Percentiles rank a stretch among this genome's conserved stretches.
Evolutionary conservation across 2,329 filamentous ascomycete species (phyloP).

Genomic region (Exophiala dermatitidis): DNA sequence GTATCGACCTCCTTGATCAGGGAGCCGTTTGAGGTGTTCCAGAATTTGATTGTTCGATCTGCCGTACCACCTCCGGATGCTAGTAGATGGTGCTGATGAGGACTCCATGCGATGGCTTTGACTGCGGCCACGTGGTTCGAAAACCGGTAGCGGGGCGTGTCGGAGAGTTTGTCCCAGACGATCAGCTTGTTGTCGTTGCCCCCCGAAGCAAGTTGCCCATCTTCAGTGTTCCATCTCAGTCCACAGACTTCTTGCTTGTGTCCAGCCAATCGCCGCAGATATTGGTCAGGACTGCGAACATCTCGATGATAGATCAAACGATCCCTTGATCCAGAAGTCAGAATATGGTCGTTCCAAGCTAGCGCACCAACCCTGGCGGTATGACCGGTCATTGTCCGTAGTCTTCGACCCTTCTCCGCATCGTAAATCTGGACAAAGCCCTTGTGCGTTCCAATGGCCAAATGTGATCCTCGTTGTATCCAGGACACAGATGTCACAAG

Average conservation of each 20-base stretch:
- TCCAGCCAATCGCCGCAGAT: constrained; percentile 75
- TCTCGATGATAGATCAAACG: constrained; percentile 92
- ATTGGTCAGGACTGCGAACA: constrained; percentile 86
- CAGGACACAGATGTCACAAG: constrained; percentile 94
- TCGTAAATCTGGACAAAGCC: constrained; percentile 97
- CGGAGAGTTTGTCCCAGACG: constrained; percentile 95
- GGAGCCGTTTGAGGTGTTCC: constrained; percentile 82
- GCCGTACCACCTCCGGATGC: constrained; percentile 93
- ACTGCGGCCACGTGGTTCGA: constrained; percentile 92
- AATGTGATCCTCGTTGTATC: constrained; percentile 95
- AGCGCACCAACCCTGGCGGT: constrained; percentile 86
- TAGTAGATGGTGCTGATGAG: constrained; percentile 88
- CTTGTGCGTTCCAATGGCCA: constrained; percentile 90
- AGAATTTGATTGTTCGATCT: constrained; percentile 94
- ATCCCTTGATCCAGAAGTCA: constrained; percentile 91
- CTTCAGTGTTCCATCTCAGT: constrained; percentile 92
- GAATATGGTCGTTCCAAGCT: constrained; percentile 96
- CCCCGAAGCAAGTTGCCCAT: constrained; percentile 87
- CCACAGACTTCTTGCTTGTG: constrained; percentile 99
- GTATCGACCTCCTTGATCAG: constrained; percentile 86
- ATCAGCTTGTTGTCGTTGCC: constrained; percentile 99
- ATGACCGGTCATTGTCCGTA: constrained; percentile 96
- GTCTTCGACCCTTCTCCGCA: constrained; percentile 71
- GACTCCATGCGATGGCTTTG: constrained; percentile 96
- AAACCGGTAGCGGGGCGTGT: constrained; percentile 88